Percentiles rank a stretch among this genome's conserved stretches.
Conservation (phyloP, 2,329 filamentous ascomycete genomes). For the Trichocomaceae sp. region DNA sequence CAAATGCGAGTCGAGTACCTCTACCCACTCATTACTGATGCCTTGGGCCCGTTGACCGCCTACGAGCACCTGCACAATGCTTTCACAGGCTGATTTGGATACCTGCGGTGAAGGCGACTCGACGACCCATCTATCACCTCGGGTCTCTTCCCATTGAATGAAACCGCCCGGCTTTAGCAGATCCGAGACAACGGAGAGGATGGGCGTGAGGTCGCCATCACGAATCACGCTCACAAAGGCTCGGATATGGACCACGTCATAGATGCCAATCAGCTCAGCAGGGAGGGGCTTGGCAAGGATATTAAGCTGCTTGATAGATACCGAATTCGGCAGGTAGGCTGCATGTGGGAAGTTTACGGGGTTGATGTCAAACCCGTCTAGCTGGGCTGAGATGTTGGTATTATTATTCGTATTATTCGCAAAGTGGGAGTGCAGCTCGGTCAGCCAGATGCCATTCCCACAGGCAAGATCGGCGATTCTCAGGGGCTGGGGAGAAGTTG, state of each 20-base stretch:
- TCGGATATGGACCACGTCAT: not conserved
- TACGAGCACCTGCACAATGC: not conserved
- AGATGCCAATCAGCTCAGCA: not conserved
- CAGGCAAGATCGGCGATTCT: conserved; percentile 9
- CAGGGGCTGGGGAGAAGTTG: conserved; percentile 2
- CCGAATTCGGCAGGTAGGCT: not conserved
- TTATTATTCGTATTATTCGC: too few species aligned
- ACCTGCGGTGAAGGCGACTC: conserved; percentile 1
- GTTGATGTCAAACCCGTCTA: conserved; percentile 4
- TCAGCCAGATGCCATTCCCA: not conserved
- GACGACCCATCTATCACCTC: not conserved
- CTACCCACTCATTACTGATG: not conserved
- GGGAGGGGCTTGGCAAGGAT: not conserved
- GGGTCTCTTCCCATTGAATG: conserved; percentile 1
- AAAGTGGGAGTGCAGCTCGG: conserved; percentile 1
- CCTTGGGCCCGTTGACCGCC: not conserved
- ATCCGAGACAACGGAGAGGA: not conserved
- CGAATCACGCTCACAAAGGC: not conserved
- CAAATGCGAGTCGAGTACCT: not conserved
- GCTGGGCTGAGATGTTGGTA: not conserved
- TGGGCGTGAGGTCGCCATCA: not conserved
- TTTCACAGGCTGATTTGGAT: not conserved
- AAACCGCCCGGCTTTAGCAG: not conserved
- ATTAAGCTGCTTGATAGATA: not conserved
- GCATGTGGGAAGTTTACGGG: not conserved